These are phyloP conservation scores for Colletotrichum karsti DNA, from an alignment of 2,329 filamentous ascomycete genomes.

Conservation along the genomic window DNA sequence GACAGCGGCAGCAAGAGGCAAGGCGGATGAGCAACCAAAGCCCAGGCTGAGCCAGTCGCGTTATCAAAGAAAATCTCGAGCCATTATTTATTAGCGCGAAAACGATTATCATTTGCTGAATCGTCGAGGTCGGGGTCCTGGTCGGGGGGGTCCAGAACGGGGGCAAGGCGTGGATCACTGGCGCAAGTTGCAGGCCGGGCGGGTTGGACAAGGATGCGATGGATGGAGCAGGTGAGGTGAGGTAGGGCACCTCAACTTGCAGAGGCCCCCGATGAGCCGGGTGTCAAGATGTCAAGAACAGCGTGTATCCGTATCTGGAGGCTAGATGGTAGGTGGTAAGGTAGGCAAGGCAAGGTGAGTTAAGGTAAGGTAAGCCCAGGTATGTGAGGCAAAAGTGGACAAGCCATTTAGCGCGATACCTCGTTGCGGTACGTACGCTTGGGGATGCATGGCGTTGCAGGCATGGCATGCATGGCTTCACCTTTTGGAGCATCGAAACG, in stretches of 20 bases:
- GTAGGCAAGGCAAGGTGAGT: background rate
- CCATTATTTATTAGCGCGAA: conserved; percentile 28
- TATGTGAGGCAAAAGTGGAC: background rate
- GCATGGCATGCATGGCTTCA: background rate
- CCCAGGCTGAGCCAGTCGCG: conserved; percentile 9
- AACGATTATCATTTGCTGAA: conserved; percentile 29
- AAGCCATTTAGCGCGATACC: background rate
- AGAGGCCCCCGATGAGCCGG: too few relatives aligned
- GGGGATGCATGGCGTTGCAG: background rate
- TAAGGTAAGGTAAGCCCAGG: background rate
- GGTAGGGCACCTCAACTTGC: background rate
- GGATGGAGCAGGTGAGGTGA: background rate
- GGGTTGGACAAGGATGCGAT: background rate
- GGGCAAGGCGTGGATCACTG: conserved; percentile 5
- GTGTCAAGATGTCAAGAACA: background rate
- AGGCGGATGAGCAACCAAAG: background rate
- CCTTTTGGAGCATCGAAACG: too few relatives aligned
- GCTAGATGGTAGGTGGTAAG: too few relatives aligned
- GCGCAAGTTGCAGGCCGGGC: background rate
- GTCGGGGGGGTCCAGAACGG: background rate
- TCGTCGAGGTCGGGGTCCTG: background rate
- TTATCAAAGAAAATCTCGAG: conserved; percentile 27
- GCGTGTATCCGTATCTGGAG: background rate
- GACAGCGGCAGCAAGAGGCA: background rate
- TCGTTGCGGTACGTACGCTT: background rate